A percentile compares a stretch with the other conserved stretches of the same genome.
Conservation (phyloP, 345 rosid species). For the Arabis alpina region DNA sequence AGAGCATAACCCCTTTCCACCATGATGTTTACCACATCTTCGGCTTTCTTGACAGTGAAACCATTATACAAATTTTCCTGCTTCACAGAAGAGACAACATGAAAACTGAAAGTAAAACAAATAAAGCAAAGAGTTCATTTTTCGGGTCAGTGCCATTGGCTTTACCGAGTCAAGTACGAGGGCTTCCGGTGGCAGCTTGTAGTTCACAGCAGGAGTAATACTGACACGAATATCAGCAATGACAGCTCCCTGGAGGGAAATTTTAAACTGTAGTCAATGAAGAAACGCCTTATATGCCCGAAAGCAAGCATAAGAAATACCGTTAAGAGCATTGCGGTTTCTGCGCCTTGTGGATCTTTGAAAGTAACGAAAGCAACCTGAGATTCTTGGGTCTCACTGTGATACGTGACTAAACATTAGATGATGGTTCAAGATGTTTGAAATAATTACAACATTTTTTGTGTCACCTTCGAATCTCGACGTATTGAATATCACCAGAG, state of each 20-base stretch:
- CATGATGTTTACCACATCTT: conserved; percentile 87
- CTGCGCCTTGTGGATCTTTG: conserved; percentile 88
- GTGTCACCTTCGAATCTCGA: conserved; percentile 69
- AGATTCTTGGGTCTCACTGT: conserved; percentile 68
- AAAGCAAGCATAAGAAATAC: conserved; percentile 44
- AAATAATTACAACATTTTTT: neutral
- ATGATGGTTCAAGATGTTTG: neutral
- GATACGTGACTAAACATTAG: conserved; percentile 26
- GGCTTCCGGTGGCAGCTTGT: conserved; percentile 81
- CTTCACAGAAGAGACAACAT: conserved; percentile 42
- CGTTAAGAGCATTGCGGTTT: conserved; percentile 88
- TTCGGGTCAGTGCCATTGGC: neutral
- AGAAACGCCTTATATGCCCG: neutral
- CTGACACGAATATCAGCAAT: conserved; percentile 76
- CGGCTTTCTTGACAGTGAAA: conserved; percentile 75
- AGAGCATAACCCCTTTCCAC: conserved; percentile 84
- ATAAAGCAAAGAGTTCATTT: neutral
- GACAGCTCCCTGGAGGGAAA: conserved; percentile 69
- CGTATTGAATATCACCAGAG: conserved; percentile 73
- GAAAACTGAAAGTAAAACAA: conserved; percentile 1
- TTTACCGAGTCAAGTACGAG: conserved; percentile 50
- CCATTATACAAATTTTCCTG: conserved; percentile 53
- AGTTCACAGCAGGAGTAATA: conserved; percentile 68
- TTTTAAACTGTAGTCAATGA: neutral
- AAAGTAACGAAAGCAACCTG: conserved; percentile 81